phyloP scores from a whole-genome alignment of 2,329 filamentous ascomycete genomes.

The Diaporthe capsici region DNA sequence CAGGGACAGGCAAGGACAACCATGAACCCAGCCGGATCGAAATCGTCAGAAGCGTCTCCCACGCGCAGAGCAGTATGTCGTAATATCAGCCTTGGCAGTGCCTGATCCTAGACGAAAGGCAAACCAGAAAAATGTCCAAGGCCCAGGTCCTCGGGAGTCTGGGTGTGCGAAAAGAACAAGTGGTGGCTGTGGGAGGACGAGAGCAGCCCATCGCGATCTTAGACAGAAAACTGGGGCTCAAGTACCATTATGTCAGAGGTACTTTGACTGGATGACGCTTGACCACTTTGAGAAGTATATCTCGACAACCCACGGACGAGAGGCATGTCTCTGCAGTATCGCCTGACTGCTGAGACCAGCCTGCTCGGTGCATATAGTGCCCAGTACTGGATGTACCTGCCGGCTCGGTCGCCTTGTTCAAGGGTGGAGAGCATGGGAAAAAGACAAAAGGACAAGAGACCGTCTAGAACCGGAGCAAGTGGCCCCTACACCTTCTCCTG shows the following conservation, averaged over 20 bases:
- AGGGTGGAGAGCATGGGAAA: background rate
- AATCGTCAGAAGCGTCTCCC: slow-evolving; percentile 31
- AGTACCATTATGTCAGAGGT: slow-evolving; percentile 38
- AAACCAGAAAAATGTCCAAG: slow-evolving; percentile 28
- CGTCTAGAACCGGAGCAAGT: slow-evolving; percentile 15
- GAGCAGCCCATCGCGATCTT: slow-evolving; percentile 40
- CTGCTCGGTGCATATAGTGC: background rate
- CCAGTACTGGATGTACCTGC: background rate
- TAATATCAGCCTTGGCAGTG: slow-evolving; percentile 36
- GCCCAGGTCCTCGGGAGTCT: slow-evolving; percentile 29
- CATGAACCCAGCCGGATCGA: slow-evolving; percentile 32
- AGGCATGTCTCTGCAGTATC: slow-evolving; percentile 1
- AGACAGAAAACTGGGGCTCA: slow-evolving; percentile 34
- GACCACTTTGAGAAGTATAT: slow-evolving; percentile 34
- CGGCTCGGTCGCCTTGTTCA: background rate
- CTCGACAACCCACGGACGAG: slow-evolving; percentile 6
- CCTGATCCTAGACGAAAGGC: slow-evolving; percentile 1
- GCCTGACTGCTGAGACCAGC: background rate
- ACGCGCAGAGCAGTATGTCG: slow-evolving; percentile 35
- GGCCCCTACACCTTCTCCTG: background rate
- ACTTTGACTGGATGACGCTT: slow-evolving; percentile 35
- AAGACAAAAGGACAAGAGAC: background rate
- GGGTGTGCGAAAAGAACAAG: slow-evolving; percentile 26
- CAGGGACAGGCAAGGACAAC: slow-evolving; percentile 38
- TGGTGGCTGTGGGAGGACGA: slow-evolving; percentile 29